phyloP scores from a whole-genome alignment of 176 grass and related monocot genomes.

The Echinochloa phyllopogon region DNA sequence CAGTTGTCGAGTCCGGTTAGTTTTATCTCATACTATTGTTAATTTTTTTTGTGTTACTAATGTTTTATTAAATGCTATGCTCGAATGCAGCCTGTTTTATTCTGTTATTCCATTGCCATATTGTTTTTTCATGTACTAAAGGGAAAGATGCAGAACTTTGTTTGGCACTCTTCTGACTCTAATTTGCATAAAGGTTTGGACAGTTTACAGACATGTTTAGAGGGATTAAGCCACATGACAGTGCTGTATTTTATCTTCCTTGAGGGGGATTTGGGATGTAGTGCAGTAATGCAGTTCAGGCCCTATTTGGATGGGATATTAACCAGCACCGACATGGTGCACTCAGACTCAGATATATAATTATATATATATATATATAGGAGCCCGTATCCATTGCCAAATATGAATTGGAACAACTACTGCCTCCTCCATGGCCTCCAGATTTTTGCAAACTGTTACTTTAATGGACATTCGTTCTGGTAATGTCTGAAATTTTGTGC shows the following conservation, averaged over 20 bases:
- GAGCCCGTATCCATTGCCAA: not conserved
- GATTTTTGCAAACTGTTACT: not conserved
- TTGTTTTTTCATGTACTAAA: constrained; percentile 12
- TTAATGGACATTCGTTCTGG: not conserved
- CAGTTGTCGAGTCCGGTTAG: constrained; percentile 84
- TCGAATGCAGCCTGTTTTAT: constrained; percentile 1
- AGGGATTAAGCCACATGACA: constrained; percentile 22
- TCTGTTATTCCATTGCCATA: constrained; percentile 15
- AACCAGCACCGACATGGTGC: not conserved
- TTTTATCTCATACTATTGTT: constrained; percentile 30
- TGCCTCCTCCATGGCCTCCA: not conserved
- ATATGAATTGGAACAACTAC: not conserved
- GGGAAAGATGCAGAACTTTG: not conserved
- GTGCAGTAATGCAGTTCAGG: no score
- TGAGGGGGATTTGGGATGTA: no score
- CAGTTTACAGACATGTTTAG: not conserved
- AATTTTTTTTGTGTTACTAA: not conserved
- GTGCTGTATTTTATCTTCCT: not conserved
- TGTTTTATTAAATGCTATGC: constrained; percentile 29
- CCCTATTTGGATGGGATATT: not conserved
- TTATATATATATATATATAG: no score
- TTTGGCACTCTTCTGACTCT: not conserved
- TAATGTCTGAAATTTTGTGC: not conserved
- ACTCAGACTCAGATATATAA: not conserved
- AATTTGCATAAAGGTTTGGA: constrained; percentile 29